These are phyloP conservation scores for Aspergillus sp. DNA, from an alignment of 2,329 filamentous ascomycete species.

Conservation along the genomic window DNA sequence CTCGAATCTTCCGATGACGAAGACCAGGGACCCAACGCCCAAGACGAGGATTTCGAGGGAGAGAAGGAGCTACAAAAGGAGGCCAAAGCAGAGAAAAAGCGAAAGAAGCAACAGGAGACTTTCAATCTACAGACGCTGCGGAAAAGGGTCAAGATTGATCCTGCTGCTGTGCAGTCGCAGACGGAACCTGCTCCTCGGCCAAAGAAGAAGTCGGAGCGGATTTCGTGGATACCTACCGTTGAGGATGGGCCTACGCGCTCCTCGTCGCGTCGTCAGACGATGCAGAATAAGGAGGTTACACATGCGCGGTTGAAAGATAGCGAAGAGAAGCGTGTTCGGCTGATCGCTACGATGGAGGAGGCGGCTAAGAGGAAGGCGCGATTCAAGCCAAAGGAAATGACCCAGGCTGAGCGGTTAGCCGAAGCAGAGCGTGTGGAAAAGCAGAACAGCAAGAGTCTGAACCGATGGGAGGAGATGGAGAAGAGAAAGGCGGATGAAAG, in stretches of 20 bases:
- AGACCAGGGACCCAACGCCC: slow-evolving; percentile 54
- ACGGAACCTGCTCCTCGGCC: slow-evolving; percentile 36
- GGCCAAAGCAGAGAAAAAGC: slow-evolving; percentile 71
- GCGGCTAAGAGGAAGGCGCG: slow-evolving; percentile 60
- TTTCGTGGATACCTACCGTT: slow-evolving; percentile 60
- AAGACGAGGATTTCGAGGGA: slow-evolving; percentile 67
- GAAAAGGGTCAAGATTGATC: slow-evolving; percentile 70
- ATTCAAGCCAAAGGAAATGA: slow-evolving; percentile 71
- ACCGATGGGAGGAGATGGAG: slow-evolving; percentile 89
- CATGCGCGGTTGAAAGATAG: slow-evolving; percentile 44
- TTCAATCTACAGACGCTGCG: slow-evolving; percentile 51
- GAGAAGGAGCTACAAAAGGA: slow-evolving; percentile 79
- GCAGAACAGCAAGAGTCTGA: slow-evolving; percentile 81
- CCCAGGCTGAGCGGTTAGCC: slow-evolving; percentile 74
- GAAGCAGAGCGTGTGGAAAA: slow-evolving; percentile 80
- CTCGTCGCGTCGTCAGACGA: slow-evolving; percentile 57
- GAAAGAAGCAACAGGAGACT: slow-evolving; percentile 64
- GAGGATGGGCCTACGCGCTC: slow-evolving; percentile 57
- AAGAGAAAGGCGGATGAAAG: slow-evolving; percentile 80
- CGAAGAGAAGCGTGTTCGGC: slow-evolving; percentile 41
- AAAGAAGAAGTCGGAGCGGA: slow-evolving; percentile 65
- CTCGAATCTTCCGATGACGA: slow-evolving; percentile 82
- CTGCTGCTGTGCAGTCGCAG: slow-evolving; percentile 31
- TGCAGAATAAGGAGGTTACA: slow-evolving; percentile 57
- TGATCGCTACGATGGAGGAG: slow-evolving; percentile 53